Base-by-base conservation (phyloP, 2,329 filamentous ascomycete species). In the Thelonectria blattea region DNA sequence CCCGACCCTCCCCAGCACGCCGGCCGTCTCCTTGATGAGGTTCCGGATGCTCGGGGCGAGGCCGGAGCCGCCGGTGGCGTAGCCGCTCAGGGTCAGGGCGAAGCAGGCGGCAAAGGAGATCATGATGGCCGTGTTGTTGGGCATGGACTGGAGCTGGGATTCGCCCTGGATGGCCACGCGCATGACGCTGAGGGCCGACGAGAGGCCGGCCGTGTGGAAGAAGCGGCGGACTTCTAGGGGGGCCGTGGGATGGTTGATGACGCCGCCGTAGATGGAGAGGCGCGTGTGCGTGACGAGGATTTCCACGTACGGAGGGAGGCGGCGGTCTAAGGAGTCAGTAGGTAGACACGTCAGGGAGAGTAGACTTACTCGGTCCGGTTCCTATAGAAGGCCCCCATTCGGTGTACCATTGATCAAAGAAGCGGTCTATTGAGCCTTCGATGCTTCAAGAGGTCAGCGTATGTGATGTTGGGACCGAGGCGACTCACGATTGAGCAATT, bases 111-210 rank as follows among this genome's bases (percentile, higher is more conserved):
- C 89, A 64, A 91, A 91, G 1, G 88, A 90, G 12, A 92, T 90
- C 90, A 92, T 92, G 64, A 91, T 90, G 56, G 89, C 85, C 0
- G 89, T 91, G 66, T 92, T 92, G 73, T 92, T 92, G 0, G 89
- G 89, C 89, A 92, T 92, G 0, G 89, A 91, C 56, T 87, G 87
- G 0, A 92, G 80, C 62, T 88, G 84, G 0, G 81, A 78, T 70
- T 92, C 89, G 34, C 89, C 89, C 72, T 91, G 89, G 6, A 91
- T 90, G 0, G 89, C 89, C 2, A 87, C 88, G 20, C 89, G 85
- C 80, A 92, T 85, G 5, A 92, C 90, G 59, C 91, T 91, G n/a
- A 92, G 75, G 0, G 90, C 88, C 0, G 89, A 89, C 0, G 89
- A 90, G 0, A 92, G 80, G 1, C 88, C 88, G 0, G 88, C 89